These are phyloP conservation scores for Phialophora tarda DNA, from an alignment of 2,329 filamentous ascomycete species.

Conservation along the genomic window DNA sequence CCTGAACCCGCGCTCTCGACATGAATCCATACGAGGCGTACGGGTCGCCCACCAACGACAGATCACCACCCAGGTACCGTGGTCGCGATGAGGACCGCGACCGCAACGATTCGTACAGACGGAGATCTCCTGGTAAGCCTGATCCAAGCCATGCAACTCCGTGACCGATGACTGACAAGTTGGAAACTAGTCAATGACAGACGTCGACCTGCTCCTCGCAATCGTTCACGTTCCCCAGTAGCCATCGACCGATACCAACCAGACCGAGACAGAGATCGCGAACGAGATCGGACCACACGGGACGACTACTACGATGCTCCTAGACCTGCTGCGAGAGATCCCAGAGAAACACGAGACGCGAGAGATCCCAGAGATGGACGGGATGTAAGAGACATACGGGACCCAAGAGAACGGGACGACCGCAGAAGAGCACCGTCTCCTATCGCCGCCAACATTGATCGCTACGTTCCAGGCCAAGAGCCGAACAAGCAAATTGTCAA, in stretches of 20 bases:
- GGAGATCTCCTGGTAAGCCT: constrained; percentile 54
- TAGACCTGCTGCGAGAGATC: constrained; percentile 15
- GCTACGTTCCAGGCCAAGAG: constrained; percentile 69
- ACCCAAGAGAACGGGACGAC: constrained; percentile 63
- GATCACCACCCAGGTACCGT: constrained; percentile 45
- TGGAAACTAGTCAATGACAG: constrained; percentile 45
- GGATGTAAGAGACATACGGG: constrained; percentile 29
- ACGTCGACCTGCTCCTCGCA: constrained; percentile 52
- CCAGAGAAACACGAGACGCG: background rate
- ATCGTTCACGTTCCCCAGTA: constrained; percentile 65
- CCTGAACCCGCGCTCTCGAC: constrained; percentile 11
- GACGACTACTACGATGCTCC: constrained; percentile 26
- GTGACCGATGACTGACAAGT: constrained; percentile 8
- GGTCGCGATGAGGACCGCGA: constrained; percentile 49
- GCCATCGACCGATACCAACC: constrained; percentile 70
- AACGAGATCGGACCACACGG: constrained; percentile 41
- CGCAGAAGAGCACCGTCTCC: constrained; percentile 64
- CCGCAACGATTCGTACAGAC: constrained; percentile 51
- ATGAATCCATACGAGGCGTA: constrained; percentile 58
- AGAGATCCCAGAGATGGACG: constrained; percentile 5
- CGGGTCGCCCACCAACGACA: constrained; percentile 47
- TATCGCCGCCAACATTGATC: constrained; percentile 63
- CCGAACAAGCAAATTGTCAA: constrained; percentile 58
- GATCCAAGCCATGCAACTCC: background rate
- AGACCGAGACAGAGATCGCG: constrained; percentile 49